Evolutionary conservation across 768 basidiomycete species (phyloP).

Genomic region (Leccinum boreale): DNA sequence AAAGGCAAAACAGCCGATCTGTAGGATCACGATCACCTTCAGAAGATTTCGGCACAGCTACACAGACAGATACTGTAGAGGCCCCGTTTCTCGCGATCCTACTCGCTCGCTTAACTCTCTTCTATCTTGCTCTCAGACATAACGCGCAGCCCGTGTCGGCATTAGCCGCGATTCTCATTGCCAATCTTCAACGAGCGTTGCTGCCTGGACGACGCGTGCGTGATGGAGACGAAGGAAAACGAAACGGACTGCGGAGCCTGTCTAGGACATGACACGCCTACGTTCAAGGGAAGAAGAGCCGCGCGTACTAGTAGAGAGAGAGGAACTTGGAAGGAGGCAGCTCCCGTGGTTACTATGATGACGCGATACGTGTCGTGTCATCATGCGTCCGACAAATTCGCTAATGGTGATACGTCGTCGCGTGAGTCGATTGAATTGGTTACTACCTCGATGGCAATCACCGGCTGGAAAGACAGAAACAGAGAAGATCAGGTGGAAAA

Average conservation of each 20-base stretch:
- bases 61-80: neutral
- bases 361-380: neutral
- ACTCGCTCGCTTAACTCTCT: neutral
- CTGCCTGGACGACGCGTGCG: neutral
- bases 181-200: neutral
- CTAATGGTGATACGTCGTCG: neutral
- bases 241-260: neutral
- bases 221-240: neutral
- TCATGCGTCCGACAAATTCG: neutral
- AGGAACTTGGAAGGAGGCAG: too few species aligned
- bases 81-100: neutral
- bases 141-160: neutral
- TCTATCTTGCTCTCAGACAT: neutral
- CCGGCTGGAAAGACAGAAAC: neutral
- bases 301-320: neutral
- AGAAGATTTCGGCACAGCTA: neutral
- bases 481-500: neutral
- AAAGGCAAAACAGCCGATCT: neutral
- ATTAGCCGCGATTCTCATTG: neutral
- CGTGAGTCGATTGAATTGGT: neutral
- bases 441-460: neutral
- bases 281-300: neutral
- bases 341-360: neutral
- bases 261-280: neutral
- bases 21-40: neutral